These are phyloP conservation scores for Suhomyces xylopsoci DNA, from an alignment of 805 yeast species.

Conservation along the genomic window DNA sequence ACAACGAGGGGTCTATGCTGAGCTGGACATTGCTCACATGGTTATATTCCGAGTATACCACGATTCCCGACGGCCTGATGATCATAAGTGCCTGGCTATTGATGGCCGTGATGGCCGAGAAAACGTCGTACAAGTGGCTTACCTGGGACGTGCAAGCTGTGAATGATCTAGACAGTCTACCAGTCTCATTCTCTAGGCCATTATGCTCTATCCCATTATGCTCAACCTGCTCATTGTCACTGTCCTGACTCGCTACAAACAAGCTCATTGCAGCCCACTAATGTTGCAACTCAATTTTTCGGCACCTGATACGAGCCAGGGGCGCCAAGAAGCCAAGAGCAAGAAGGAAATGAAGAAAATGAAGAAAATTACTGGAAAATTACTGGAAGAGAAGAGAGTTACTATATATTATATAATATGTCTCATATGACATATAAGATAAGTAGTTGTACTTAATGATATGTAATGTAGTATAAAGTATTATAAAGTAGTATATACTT, in stretches of 20 bases:
- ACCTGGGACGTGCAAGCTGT: constrained; percentile 38
- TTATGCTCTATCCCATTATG: no score
- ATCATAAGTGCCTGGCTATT: constrained; percentile 34
- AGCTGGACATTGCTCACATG: constrained; percentile 35
- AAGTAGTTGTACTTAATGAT: no score
- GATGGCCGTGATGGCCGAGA: constrained; percentile 30
- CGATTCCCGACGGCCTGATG: constrained; percentile 30
- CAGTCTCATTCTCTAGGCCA: no score
- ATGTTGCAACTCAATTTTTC: background rate
- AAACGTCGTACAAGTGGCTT: constrained; percentile 36
- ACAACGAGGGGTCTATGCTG: constrained; percentile 36
- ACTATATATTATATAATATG: no score
- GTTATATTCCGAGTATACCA: constrained; percentile 34
- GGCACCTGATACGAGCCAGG: background rate
- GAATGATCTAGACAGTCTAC: constrained; percentile 13
- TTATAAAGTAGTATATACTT: no score
- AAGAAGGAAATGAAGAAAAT: no score
- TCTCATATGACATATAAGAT: no score
- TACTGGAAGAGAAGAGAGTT: no score
- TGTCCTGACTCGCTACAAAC: background rate
- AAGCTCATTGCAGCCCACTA: background rate
- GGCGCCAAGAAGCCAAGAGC: background rate
- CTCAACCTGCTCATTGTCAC: background rate
- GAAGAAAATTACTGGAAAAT: no score
- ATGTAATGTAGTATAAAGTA: no score